These are phyloP conservation scores for Lachancea fermentati DNA, from an alignment of 805 yeast species.

Conservation along the genomic window DNA sequence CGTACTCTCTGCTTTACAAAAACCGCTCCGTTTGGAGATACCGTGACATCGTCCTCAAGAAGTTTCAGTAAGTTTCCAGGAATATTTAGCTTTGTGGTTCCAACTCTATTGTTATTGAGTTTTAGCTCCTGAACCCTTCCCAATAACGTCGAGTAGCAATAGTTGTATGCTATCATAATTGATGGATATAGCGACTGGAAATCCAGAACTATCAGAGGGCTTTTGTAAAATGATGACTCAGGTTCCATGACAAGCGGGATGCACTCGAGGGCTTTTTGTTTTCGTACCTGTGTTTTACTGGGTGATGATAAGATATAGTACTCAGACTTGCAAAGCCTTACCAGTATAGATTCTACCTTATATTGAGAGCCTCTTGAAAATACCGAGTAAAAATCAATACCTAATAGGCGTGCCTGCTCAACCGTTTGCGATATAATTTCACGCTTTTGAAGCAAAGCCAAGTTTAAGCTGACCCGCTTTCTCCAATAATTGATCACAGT, in stretches of 20 bases:
- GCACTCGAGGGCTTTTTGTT: slow-evolving; percentile 80
- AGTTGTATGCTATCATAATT: slow-evolving; percentile 82
- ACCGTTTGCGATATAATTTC: slow-evolving; percentile 66
- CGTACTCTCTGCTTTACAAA: slow-evolving; percentile 64
- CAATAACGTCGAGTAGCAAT: slow-evolving; percentile 70
- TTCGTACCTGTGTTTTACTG: slow-evolving; percentile 69
- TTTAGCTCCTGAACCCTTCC: slow-evolving; percentile 57
- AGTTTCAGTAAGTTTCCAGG: slow-evolving; percentile 53
- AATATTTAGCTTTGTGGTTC: slow-evolving; percentile 45
- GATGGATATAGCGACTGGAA: slow-evolving; percentile 95
- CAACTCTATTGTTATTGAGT: slow-evolving; percentile 41
- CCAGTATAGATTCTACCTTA: slow-evolving; percentile 81
- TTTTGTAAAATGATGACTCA: slow-evolving; percentile 71
- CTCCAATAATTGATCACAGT: slow-evolving; percentile 41
- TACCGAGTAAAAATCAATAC: slow-evolving; percentile 85
- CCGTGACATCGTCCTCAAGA: slow-evolving; percentile 47
- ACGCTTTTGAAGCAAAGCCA: slow-evolving; percentile 47
- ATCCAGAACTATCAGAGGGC: slow-evolving; percentile 86
- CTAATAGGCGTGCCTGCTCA: slow-evolving; percentile 80
- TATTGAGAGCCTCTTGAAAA: slow-evolving; percentile 89
- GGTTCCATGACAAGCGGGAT: slow-evolving; percentile 95
- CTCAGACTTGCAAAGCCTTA: slow-evolving; percentile 71
- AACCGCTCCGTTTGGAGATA: slow-evolving; percentile 85
- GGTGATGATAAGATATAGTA: slow-evolving; percentile 73
- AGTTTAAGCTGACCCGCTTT: slow-evolving; percentile 39